Evolutionary conservation across 2,329 filamentous ascomycete genomes (phyloP).

Genomic region (Aspergillus terreus): DNA sequence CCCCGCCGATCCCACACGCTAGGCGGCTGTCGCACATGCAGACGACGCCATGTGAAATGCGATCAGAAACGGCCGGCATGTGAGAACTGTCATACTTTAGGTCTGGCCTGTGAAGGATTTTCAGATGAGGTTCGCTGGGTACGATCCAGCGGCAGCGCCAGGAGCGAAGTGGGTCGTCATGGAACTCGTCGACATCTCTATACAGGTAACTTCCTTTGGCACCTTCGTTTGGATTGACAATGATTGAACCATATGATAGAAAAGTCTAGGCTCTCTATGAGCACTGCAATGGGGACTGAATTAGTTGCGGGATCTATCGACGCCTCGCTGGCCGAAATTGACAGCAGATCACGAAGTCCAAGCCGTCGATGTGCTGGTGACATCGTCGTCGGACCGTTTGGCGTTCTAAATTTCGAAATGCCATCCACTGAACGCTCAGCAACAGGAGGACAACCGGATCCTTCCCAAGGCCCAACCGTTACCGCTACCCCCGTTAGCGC

Average conservation of each 20-base stretch:
- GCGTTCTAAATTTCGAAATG: conserved; percentile 22
- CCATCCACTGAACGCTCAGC: not conserved
- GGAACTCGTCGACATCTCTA: conserved; percentile 29
- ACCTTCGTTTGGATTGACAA: not conserved
- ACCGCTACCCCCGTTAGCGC: not conserved
- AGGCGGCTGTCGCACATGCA: conserved; percentile 33
- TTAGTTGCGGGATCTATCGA: conserved; percentile 29
- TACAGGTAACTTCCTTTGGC: conserved; percentile 17
- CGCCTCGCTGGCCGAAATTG: conserved; percentile 30
- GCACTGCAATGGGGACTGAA: conserved; percentile 20
- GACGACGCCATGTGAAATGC: conserved; percentile 35
- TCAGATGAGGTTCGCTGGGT: conserved; percentile 29
- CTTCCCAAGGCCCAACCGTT: not conserved
- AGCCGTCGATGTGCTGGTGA: conserved; percentile 12
- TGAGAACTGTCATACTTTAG: conserved; percentile 25
- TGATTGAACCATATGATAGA: conserved; percentile 13
- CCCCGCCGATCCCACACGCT: conserved; percentile 27
- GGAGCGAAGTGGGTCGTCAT: conserved; percentile 9
- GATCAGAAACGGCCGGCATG: conserved; percentile 33
- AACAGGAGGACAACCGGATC: not conserved
- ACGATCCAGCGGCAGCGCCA: conserved; percentile 11
- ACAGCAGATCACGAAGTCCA: conserved; percentile 22
- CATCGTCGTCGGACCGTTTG: conserved; percentile 29
- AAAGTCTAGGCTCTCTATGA: conserved; percentile 30
- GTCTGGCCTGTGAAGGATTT: conserved; percentile 29